Evolutionary conservation across 306 rosid species (phyloP), one percentile per base, ranked within the genome.

Genomic region (Prunus salicina): DNA sequence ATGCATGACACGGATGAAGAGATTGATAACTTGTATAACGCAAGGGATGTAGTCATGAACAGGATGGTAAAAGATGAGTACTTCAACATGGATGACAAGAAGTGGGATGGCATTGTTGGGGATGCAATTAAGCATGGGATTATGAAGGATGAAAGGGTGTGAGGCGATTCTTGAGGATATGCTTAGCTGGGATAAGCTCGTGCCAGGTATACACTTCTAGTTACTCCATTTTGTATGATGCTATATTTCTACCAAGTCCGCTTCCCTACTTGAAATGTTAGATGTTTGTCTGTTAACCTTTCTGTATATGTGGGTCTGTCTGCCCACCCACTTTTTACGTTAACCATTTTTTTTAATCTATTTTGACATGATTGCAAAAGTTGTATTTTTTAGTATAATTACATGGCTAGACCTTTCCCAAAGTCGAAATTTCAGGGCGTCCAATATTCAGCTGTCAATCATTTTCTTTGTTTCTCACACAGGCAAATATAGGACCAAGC

Each of bases 1-100:
- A 0, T 49, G 3, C 75, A 84, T 12, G 86, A 85, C 9, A 95
- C 91, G 2, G 93, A 92, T 68, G 88, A 89, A 12, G 97, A 92
- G 79, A 82, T 89, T 77, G 97, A 92, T 52, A 82, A 95, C 76
- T 75, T 95, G 58, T 92, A 89, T 58, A 65, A 83, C 75, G 88
- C 91, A 10, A 92, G 85, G 82, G 86, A 84, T 30, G 22, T 52
- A 32, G 96, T 84, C 15, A 77, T 78, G 85, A 79, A 84, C 80
- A 86, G 72, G 78, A 86, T 87, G 86, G 77, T 27, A 5, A 47
- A 88, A 38, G 88, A 96, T 38, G 80, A 81, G 70, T 89, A 57
- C 71, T 78, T 80, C 60, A 79, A 80, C 73, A 69, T 84, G 87
- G 86, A 82, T 63, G 81, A 77, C 10, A 82, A 75, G 66, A 87